phyloP scores from a whole-genome alignment of 2,329 filamentous ascomycete species.

The Thermoascus crustaceus region DNA sequence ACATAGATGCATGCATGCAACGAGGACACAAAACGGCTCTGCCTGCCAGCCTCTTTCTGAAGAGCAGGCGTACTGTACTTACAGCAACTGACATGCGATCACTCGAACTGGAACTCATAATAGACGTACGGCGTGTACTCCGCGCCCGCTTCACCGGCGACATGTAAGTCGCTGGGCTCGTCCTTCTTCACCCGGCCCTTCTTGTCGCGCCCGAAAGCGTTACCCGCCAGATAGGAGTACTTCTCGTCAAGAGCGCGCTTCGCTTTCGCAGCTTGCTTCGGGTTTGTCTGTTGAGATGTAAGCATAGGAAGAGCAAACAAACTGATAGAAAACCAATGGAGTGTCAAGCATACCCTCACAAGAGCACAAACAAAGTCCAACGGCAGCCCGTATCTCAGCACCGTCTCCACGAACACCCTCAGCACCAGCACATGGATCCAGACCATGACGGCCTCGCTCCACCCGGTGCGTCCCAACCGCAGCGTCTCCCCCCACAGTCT shows the following conservation, averaged over 20 bases:
- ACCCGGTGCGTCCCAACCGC: constrained; percentile 78
- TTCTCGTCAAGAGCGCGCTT: constrained; percentile 70
- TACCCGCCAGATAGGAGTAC: constrained; percentile 89
- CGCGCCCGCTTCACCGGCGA: constrained; percentile 56
- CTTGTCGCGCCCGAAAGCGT: constrained; percentile 89
- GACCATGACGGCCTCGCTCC: constrained; percentile 92
- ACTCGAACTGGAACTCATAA: constrained; percentile 80
- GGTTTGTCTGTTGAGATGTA: constrained; percentile 54
- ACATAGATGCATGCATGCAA: constrained; percentile 2
- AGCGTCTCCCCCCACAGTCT: constrained; percentile 91
- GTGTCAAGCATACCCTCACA: constrained; percentile 58
- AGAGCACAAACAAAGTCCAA: constrained; percentile 80
- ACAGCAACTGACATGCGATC: constrained; percentile 11
- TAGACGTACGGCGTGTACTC: constrained; percentile 97
- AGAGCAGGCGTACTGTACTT: neutral
- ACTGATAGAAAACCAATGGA: neutral
- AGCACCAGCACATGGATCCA: constrained; percentile 89
- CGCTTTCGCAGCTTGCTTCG: constrained; percentile 73
- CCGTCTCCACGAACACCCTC: constrained; percentile 93
- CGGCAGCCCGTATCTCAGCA: constrained; percentile 89
- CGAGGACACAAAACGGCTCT: too few relatives aligned
- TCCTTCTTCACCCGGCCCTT: constrained; percentile 87
- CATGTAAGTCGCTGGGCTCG: constrained; percentile 80
- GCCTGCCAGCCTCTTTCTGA: too few relatives aligned
- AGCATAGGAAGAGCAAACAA: constrained; percentile 3